phyloP scores from a whole-genome alignment of 164 flowering plant genomes.

The Annona squamosa region DNA sequence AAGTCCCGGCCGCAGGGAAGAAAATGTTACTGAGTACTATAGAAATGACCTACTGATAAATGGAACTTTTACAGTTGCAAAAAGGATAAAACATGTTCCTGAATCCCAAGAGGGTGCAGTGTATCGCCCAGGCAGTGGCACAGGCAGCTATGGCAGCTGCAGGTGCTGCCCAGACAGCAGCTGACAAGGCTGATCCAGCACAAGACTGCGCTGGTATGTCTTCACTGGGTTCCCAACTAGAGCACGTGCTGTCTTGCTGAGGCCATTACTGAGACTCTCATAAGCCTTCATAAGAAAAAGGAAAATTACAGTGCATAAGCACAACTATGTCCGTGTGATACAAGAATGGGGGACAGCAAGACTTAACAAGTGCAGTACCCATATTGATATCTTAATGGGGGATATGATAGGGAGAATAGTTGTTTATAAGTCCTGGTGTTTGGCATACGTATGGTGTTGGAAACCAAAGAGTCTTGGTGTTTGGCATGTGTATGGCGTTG shows the following conservation, averaged over 20 bases:
- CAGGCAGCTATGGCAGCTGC: slow-evolving; percentile 90
- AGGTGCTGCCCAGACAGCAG: slow-evolving; percentile 81
- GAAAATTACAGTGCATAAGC: neutral
- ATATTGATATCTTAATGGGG: too few relatives aligned
- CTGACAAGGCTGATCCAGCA: slow-evolving; percentile 78
- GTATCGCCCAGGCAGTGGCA: slow-evolving; percentile 76
- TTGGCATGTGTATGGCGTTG: neutral
- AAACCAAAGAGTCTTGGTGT: too few relatives aligned
- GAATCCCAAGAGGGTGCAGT: slow-evolving; percentile 83
- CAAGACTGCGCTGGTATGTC: slow-evolving; percentile 72
- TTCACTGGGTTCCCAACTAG: slow-evolving; percentile 71
- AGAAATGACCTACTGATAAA: neutral
- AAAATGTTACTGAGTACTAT: neutral
- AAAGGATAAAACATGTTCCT: slow-evolving; percentile 60
- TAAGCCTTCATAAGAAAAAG: slow-evolving; percentile 46
- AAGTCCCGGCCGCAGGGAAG: slow-evolving; percentile 72
- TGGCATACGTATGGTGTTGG: too few relatives aligned
- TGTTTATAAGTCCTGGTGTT: too few relatives aligned
- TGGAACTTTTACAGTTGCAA: neutral
- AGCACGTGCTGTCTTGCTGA: slow-evolving; percentile 79
- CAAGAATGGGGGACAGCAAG: too few relatives aligned
- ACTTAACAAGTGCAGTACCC: too few relatives aligned
- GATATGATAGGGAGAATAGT: too few relatives aligned
- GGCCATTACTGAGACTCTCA: slow-evolving; percentile 77
- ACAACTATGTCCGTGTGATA: too few relatives aligned